Conservation (phyloP, 176 grass and related monocot genomes). For the Eleusine indica region DNA sequence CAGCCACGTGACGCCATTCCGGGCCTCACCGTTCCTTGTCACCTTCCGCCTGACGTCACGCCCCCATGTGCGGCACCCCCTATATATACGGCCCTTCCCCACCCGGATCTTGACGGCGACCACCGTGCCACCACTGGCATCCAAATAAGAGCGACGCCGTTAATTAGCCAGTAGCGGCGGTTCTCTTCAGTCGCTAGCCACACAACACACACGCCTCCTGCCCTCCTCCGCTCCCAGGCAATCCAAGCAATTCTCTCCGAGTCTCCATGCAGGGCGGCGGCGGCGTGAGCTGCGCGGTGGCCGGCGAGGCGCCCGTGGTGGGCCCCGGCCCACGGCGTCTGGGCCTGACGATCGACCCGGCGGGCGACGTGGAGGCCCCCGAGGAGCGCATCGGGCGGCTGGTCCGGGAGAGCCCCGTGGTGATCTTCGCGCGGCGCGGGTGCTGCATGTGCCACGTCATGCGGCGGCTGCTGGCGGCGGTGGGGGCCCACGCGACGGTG, state of each 20-base stretch:
- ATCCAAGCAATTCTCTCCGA: too few relatives aligned
- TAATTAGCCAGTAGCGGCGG: not conserved
- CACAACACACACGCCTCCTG: not conserved
- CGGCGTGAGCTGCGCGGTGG: constrained; percentile 48
- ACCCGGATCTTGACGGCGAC: constrained; percentile 35
- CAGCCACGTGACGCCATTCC: constrained; percentile 52
- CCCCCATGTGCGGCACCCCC: constrained; percentile 44
- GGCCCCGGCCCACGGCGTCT: not conserved
- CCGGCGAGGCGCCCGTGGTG: not conserved
- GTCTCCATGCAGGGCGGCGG: constrained; percentile 43
- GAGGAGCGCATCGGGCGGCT: constrained; percentile 52
- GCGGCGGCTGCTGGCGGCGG: constrained; percentile 54
- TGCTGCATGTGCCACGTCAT: constrained; percentile 96
- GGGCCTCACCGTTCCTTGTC: constrained; percentile 31
- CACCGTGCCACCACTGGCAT: not conserved
- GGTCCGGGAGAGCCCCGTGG: constrained; percentile 73
- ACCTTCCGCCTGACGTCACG: constrained; percentile 53
- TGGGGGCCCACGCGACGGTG: constrained; percentile 73
- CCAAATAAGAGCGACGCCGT: not conserved
- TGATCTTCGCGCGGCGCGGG: constrained; percentile 63
- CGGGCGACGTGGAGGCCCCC: constrained; percentile 41
- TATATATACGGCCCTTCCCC: constrained; percentile 42
- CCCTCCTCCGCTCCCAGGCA: not conserved
- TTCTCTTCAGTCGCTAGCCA: not conserved
- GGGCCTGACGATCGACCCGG: constrained; percentile 56